Evolutionary conservation across 306 rosid genomes (phyloP), one percentile per base, ranked within the genome.

Genomic region (Castanopsis chinensis): DNA sequence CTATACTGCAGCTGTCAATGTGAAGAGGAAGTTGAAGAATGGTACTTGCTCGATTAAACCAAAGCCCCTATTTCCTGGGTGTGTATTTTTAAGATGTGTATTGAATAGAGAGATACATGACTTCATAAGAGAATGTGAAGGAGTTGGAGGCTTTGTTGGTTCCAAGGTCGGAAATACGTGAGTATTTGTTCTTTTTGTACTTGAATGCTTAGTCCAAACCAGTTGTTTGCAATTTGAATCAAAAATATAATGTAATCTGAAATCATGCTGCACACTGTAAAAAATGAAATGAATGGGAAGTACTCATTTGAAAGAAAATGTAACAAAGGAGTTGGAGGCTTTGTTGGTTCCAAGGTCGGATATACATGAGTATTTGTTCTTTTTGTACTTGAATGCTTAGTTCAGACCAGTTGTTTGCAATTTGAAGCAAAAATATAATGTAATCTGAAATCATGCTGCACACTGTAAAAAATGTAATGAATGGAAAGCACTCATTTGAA

Each of bases 91-190:
- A 27, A 84, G 89, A 86, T 93, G 97, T 81, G 79, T 87, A 11
- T 64, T 93, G 91, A 92, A 91, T 87, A 91, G 91, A 81, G 96
- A 89, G 76, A 71, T 93, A 45, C 99, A 95, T 75, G 99, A 95
- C 83, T 93, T 83, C 76, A 80, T 93, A 74, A 83, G 84, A 74
- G 99, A 95, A 63, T 83, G 79, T 70, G 87, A 85, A 69, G 95
- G 99, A 70, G 82, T 93, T 83, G 96, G 97, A 78, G 99, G 98
- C 74, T 95, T 91, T 82, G 60, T 93, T 78, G 97, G 98, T 77
- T 81, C 94, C 41, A 81, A 58, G 89, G 96, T 91, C 35, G 99
- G 99, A 83, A 92, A 88, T 82, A 91, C 87, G 96, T 95, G 89
- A 90, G 98, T 89, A 37, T 71, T 71, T 28, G 54, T 74, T 54